phyloP scores from a whole-genome alignment of 495 filamentous ascomycete species.

The Penicillium coprophilum region DNA sequence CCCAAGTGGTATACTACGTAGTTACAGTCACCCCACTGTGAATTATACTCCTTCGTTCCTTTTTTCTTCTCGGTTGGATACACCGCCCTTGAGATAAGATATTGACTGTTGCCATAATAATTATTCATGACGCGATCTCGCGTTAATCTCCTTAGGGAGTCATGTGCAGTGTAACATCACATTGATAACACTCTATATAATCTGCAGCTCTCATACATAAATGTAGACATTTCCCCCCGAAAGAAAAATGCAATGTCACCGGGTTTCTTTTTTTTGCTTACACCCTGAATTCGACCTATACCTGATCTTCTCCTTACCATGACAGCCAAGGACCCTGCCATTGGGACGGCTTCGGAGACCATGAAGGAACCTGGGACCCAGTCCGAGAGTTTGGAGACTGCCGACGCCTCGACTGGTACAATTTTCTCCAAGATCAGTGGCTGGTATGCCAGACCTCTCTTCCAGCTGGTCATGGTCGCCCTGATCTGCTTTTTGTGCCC shows the following conservation, averaged over 20 bases:
- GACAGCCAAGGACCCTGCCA: neutral
- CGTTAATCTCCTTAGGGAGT: neutral
- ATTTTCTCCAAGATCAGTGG: neutral
- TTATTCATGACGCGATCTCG: neutral
- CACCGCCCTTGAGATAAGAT: neutral
- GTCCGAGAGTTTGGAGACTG: neutral
- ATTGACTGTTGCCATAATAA: neutral
- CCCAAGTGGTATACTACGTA: too few relatives aligned
- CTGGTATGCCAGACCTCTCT: conserved; percentile 68
- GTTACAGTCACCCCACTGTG: too few relatives aligned
- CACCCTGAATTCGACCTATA: neutral
- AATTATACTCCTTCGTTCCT: too few relatives aligned
- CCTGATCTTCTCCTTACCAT: neutral
- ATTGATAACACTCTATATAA: neutral
- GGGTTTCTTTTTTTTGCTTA: too few relatives aligned
- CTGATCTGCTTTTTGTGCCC: conserved; percentile 79
- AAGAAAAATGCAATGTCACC: too few relatives aligned
- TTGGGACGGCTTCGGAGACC: neutral
- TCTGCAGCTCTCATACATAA: too few relatives aligned
- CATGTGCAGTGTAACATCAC: neutral
- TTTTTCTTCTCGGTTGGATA: neutral
- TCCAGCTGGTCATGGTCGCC: conserved; percentile 40
- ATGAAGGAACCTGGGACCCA: neutral
- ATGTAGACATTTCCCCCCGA: too few relatives aligned
- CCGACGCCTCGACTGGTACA: neutral